phyloP scores from a whole-genome alignment of 2,329 filamentous ascomycete genomes.

The Hypomyces perniciosus region DNA sequence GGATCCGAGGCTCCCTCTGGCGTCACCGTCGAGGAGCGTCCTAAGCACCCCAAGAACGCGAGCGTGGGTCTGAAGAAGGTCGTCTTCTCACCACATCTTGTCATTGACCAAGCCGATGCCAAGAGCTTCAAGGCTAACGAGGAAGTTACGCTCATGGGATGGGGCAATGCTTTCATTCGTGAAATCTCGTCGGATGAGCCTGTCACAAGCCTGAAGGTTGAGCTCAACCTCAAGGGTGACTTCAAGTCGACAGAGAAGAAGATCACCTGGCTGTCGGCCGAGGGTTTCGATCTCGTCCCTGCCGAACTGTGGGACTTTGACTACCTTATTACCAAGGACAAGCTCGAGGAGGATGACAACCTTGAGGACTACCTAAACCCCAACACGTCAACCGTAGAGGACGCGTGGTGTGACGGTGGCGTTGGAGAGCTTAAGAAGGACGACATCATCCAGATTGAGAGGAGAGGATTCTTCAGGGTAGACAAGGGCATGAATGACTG shows the following conservation, averaged over 20 bases:
- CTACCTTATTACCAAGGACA: slow-evolving; percentile 92
- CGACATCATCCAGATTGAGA: slow-evolving; percentile 92
- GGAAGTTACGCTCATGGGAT: slow-evolving; percentile 94
- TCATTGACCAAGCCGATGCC: slow-evolving; percentile 83
- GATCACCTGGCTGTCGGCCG: slow-evolving; percentile 81
- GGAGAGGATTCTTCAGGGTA: slow-evolving; percentile 85
- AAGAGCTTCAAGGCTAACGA: slow-evolving; percentile 75
- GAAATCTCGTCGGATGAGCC: slow-evolving; percentile 53
- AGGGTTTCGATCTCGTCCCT: slow-evolving; percentile 69
- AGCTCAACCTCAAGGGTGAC: slow-evolving; percentile 87
- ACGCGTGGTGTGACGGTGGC: slow-evolving; percentile 75
- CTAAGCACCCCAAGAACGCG: slow-evolving; percentile 85
- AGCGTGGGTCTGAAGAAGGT: slow-evolving; percentile 82
- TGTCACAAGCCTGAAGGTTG: slow-evolving; percentile 67
- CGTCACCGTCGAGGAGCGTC: slow-evolving; percentile 66
- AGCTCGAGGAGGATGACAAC: slow-evolving; percentile 80
- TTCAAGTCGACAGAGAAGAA: slow-evolving; percentile 96
- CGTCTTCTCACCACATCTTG: slow-evolving; percentile 64
- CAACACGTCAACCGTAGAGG: slow-evolving; percentile 66
- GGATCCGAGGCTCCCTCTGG: slow-evolving; percentile 61
- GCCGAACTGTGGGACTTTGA: slow-evolving; percentile 92
- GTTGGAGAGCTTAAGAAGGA: slow-evolving; percentile 72
- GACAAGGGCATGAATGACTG: slow-evolving; percentile 57
- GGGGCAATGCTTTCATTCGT: slow-evolving; percentile 82
- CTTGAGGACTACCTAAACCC: slow-evolving; percentile 78